A percentile compares a stretch with the other conserved stretches of the same genome.
phyloP scores from a whole-genome alignment of 106 monocot genomes.

The Acorus calamus region DNA sequence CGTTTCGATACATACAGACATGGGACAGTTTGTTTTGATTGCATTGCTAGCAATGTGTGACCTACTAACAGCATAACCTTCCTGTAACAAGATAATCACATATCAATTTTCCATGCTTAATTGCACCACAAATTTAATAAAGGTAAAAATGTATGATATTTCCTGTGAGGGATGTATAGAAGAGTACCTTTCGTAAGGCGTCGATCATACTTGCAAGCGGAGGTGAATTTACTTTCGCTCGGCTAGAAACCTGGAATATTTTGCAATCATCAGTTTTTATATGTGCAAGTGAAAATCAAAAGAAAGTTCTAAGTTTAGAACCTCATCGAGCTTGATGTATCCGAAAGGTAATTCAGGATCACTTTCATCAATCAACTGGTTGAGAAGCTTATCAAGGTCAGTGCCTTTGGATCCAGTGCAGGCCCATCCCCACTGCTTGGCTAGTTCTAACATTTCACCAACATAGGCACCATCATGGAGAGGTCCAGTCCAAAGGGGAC shows the following conservation, averaged over 20 bases:
- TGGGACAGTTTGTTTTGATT: slow-evolving; percentile 85
- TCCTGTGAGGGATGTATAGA: background rate
- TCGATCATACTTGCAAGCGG: slow-evolving; percentile 41
- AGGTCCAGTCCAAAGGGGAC: slow-evolving; percentile 92
- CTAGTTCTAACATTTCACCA: slow-evolving; percentile 69
- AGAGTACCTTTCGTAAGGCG: slow-evolving; percentile 42
- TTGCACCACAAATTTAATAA: background rate
- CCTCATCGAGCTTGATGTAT: slow-evolving; percentile 93
- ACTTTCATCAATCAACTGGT: slow-evolving; percentile 72
- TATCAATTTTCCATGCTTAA: background rate
- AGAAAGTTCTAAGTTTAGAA: slow-evolving; percentile 4
- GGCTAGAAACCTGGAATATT: slow-evolving; percentile 49
- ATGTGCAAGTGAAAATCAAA: background rate
- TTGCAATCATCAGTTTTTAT: background rate
- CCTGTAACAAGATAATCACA: slow-evolving; percentile 25
- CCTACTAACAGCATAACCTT: slow-evolving; percentile 68
- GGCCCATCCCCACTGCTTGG: slow-evolving; percentile 79
- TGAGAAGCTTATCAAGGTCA: slow-evolving; percentile 60
- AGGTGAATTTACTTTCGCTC: slow-evolving; percentile 81
- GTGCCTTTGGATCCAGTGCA: slow-evolving; percentile 20
- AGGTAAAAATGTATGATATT: background rate
- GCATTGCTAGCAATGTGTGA: slow-evolving; percentile 67
- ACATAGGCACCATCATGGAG: slow-evolving; percentile 62
- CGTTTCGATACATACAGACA: slow-evolving; percentile 42
- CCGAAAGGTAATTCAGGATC: slow-evolving; percentile 65